A percentile compares a stretch with the other conserved stretches of the same genome.
Evolutionary conservation across 139 green algal species (phyloP).

Genomic region (Asterochloris sp.): DNA sequence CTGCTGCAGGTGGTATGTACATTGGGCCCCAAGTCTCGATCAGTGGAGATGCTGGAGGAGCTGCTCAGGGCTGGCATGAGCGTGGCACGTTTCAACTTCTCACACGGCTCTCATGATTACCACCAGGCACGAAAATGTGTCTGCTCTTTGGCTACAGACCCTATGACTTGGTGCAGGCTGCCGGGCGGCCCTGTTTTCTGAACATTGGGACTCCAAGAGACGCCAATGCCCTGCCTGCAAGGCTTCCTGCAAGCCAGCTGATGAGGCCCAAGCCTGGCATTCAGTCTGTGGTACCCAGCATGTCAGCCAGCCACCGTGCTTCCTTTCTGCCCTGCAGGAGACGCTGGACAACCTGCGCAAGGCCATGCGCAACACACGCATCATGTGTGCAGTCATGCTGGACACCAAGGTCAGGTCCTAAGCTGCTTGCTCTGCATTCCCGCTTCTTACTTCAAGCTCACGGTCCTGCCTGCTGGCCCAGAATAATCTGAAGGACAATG

Average conservation of each 20-base stretch:
- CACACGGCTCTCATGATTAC: constrained; percentile 92
- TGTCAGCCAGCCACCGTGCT: too few species aligned
- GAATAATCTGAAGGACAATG: too few species aligned
- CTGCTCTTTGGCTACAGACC: too few species aligned
- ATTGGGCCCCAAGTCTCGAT: constrained; percentile 77
- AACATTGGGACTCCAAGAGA: neutral
- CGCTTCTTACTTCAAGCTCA: too few species aligned
- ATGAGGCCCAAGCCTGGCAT: neutral
- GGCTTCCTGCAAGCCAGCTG: neutral
- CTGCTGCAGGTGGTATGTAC: constrained; percentile 90
- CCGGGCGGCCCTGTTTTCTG: neutral
- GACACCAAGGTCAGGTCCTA: constrained; percentile 98
- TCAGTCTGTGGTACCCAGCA: neutral
- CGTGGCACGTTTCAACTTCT: constrained; percentile 97
- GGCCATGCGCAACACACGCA: constrained; percentile 84
- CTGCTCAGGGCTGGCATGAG: constrained; percentile 90
- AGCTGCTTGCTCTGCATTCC: too few species aligned
- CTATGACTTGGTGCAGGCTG: neutral
- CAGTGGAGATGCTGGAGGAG: constrained; percentile 79
- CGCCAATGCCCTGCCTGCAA: neutral
- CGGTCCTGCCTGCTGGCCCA: neutral
- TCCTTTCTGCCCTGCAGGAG: constrained; percentile 50
- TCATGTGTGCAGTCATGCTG: constrained; percentile 98
- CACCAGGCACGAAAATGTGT: constrained; percentile 68
- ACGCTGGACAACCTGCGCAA: constrained; percentile 89